Conservation (phyloP, 345 rosid species). For the thale cress (Arabidopsis thaliana) region DNA sequence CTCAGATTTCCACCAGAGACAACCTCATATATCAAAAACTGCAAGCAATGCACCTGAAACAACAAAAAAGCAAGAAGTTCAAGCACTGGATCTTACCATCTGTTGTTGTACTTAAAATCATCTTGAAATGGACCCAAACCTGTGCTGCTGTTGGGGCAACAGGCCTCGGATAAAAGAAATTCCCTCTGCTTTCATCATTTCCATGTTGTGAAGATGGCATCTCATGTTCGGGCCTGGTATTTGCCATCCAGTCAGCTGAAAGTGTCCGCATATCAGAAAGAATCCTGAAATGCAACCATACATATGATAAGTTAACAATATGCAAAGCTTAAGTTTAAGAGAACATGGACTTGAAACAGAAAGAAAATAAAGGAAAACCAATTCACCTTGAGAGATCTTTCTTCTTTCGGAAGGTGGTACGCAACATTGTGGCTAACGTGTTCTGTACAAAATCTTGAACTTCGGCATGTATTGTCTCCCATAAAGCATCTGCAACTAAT, state of each 20-base stretch:
- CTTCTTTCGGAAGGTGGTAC: conserved; percentile 93
- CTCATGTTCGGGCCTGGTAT: conserved; percentile 80
- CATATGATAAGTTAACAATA: conserved; percentile 16
- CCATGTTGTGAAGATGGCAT: conserved; percentile 72
- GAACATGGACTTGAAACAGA: conserved; percentile 22
- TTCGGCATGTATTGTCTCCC: conserved; percentile 99
- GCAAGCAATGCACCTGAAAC: conserved; percentile 93
- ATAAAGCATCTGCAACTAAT: conserved; percentile 93
- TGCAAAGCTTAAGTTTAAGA: conserved; percentile 8
- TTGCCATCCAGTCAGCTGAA: conserved; percentile 99
- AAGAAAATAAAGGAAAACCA: conserved; percentile 12
- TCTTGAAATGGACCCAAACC: conserved; percentile 53
- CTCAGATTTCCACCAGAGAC: conserved; percentile 99
- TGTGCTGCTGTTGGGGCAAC: conserved; percentile 98
- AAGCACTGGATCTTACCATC: conserved; percentile 20
- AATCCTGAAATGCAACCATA: conserved; percentile 66
- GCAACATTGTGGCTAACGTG: conserved; percentile 92
- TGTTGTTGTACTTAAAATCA: conserved; percentile 5
- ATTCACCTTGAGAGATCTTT: conserved; percentile 88
- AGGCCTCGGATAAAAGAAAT: conserved; percentile 91
- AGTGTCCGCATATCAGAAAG: conserved; percentile 99
- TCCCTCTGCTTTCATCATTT: conserved; percentile 78
- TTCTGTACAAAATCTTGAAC: conserved; percentile 99
- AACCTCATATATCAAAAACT: conserved; percentile 93
- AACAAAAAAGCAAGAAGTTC: conserved; percentile 22